phyloP scores from a whole-genome alignment of 106 monocot species.

The Acanthochlamys bracteata region DNA sequence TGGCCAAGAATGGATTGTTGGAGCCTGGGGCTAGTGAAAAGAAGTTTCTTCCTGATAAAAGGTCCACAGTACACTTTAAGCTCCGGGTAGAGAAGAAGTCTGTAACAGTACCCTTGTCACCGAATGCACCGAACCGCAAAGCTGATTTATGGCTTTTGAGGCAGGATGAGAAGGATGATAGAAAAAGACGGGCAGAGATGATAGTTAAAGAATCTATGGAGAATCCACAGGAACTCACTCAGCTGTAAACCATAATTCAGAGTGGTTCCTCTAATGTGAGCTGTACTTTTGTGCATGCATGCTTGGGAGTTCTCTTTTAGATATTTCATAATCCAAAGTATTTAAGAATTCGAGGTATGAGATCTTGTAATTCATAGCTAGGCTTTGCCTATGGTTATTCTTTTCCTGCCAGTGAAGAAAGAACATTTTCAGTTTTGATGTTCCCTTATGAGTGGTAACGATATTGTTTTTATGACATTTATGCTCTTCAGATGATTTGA shows the following conservation, averaged over 20 bases:
- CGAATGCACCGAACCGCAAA: constrained; percentile 13
- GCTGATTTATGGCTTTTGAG: constrained; percentile 41
- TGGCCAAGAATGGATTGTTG: constrained; percentile 32
- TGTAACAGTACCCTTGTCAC: constrained; percentile 23
- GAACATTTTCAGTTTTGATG: neutral
- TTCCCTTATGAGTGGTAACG: neutral
- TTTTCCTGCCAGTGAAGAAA: neutral
- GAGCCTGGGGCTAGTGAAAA: constrained; percentile 12
- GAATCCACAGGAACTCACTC: constrained; percentile 81
- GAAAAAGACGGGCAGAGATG: constrained; percentile 81
- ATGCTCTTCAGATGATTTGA: neutral
- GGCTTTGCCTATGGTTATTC: neutral
- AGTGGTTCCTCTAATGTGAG: constrained; percentile 3
- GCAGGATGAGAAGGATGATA: constrained; percentile 89
- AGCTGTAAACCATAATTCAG: constrained; percentile 38
- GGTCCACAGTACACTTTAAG: constrained; percentile 55
- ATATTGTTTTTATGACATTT: neutral
- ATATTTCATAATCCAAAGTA: constrained; percentile 11
- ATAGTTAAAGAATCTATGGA: constrained; percentile 93
- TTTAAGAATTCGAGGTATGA: constrained; percentile 31
- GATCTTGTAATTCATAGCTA: neutral
- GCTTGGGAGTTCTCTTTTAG: constrained; percentile 15
- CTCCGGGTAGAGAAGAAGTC: constrained; percentile 71
- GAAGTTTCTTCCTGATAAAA: constrained; percentile 35
- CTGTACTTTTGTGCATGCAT: constrained; percentile 14